Percentiles rank a stretch among this genome's conserved stretches.
phyloP scores from a whole-genome alignment of 306 rosid genomes.

The Casuarina equisetifolia region DNA sequence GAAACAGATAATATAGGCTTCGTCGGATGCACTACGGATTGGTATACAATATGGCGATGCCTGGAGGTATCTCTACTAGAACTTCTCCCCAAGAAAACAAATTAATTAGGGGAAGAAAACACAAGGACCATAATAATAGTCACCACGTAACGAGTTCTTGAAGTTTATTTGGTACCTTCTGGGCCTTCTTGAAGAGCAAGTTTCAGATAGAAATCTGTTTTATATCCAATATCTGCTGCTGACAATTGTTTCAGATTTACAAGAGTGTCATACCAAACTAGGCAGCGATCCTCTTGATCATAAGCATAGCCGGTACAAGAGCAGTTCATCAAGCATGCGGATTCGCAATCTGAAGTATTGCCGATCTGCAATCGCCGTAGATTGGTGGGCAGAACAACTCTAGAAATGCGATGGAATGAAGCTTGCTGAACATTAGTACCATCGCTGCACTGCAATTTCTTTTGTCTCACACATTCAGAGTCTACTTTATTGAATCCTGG shows the following conservation, averaged over 20 bases:
- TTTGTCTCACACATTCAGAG: background rate
- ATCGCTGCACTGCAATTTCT: background rate
- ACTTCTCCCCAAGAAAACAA: background rate
- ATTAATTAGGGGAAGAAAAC: background rate
- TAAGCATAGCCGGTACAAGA: conserved; percentile 24
- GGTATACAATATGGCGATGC: background rate
- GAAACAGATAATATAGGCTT: background rate
- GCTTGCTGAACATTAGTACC: background rate
- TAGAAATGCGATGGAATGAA: background rate
- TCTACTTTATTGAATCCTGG: background rate
- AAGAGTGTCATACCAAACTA: background rate
- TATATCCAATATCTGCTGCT: background rate
- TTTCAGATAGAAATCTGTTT: conserved; percentile 13
- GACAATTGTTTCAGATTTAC: conserved; percentile 11
- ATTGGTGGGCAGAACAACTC: background rate
- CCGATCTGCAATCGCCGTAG: too few relatives aligned
- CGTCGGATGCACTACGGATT: background rate
- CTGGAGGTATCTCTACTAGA: background rate
- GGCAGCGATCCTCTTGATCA: background rate
- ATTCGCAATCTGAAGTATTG: background rate
- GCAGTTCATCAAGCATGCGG: conserved; percentile 9
- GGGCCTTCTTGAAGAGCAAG: background rate
- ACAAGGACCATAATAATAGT: background rate
- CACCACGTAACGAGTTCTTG: background rate
- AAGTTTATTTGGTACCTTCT: background rate